A percentile compares a stretch with the other conserved stretches of the same genome.
Conservation (phyloP, 352 stramenopile species). For the Paralagenidium karlingii region DNA sequence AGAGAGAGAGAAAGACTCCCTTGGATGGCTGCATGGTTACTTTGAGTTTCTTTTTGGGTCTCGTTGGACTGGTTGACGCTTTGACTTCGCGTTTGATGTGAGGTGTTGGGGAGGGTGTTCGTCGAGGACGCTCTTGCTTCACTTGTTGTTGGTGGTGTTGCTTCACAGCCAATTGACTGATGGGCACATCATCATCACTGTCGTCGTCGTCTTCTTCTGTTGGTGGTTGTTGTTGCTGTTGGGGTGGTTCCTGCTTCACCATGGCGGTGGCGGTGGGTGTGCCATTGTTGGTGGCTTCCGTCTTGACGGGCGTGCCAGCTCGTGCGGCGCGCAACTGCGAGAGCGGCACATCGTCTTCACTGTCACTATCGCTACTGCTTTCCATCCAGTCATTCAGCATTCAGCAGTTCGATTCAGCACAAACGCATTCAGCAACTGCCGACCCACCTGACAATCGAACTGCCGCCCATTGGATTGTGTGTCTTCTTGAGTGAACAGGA, state of each 20-base stretch:
- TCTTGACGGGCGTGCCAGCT: conserved; percentile 5
- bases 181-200: conserved; percentile 63
- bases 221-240: not conserved
- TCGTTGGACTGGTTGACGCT: not conserved
- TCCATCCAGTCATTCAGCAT: too few species aligned
- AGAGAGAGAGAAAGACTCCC: not conserved
- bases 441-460: too few species aligned
- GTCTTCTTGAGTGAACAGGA: too few species aligned
- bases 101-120: not conserved
- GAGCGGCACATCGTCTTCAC: conserved; percentile 68
- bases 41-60: not conserved
- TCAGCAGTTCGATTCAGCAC: too few species aligned
- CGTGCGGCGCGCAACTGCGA: conserved; percentile 31
- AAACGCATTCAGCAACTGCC: too few species aligned
- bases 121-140: conserved; percentile 25
- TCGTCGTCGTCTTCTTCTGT: conserved; percentile 17
- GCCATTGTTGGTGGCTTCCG: conserved; percentile 5
- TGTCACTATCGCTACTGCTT: too few species aligned
- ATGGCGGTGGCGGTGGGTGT: too few species aligned
- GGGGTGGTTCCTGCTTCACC: conserved; percentile 14
- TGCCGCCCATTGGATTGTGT: too few species aligned
- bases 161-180: conserved; percentile 28
- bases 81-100: not conserved
- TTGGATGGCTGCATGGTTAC: not conserved
- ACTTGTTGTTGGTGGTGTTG: conserved; percentile 4